phyloP scores from a whole-genome alignment of 495 filamentous ascomycete genomes.

The Corynascus novoguineensis region DNA sequence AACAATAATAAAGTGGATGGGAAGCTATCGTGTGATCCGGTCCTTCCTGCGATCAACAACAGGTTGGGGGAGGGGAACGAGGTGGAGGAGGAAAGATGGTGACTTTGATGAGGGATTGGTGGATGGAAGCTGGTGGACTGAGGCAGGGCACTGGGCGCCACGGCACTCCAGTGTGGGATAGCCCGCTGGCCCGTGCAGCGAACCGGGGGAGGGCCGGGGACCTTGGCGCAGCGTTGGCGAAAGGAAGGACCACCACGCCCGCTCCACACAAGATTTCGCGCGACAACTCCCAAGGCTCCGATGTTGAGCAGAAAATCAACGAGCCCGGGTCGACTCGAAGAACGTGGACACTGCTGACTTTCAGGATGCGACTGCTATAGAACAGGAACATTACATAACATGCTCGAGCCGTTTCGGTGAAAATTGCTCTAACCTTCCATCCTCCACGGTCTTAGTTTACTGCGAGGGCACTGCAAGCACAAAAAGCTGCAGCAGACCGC shows the following conservation, averaged over 20 bases:
- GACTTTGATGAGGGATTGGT: slow-evolving; percentile 28
- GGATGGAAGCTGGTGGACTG: slow-evolving; percentile 27
- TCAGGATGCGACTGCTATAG: no score
- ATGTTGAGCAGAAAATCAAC: not conserved
- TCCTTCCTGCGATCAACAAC: slow-evolving; percentile 32
- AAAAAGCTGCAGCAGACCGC: no score
- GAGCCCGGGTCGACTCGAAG: not conserved
- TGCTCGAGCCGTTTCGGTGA: no score
- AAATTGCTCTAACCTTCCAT: no score
- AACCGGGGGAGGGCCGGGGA: not conserved
- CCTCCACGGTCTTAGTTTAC: no score
- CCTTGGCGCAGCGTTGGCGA: slow-evolving; percentile 4
- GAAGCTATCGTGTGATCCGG: slow-evolving; percentile 35
- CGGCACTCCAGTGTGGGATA: slow-evolving; percentile 1
- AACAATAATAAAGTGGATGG: slow-evolving; percentile 27
- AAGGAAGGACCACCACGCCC: not conserved
- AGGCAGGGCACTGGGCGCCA: slow-evolving; percentile 13
- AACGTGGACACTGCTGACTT: no score
- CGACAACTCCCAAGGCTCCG: not conserved
- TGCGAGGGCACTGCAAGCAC: no score
- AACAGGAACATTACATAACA: no score
- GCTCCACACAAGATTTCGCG: not conserved
- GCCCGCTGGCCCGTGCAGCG: slow-evolving; percentile 18
- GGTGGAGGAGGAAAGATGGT: slow-evolving; percentile 36
- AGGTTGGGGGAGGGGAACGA: slow-evolving; percentile 31